Conservation (phyloP, 2,329 filamentous ascomycete genomes). For the Aspergillus phoenicis region DNA sequence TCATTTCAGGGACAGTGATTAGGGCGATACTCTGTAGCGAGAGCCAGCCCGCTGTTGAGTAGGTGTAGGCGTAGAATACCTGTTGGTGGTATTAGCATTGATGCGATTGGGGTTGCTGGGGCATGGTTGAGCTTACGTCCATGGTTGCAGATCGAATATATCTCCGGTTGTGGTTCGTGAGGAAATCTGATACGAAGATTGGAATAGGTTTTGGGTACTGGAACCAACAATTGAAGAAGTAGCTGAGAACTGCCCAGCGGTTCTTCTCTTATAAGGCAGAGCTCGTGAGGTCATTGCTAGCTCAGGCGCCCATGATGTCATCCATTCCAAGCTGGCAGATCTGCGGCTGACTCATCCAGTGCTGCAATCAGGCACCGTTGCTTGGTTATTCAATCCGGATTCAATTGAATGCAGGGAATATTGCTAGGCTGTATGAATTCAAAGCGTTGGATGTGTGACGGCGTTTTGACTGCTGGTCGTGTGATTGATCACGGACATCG, state of each 20-base stretch:
- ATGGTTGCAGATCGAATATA: constrained; percentile 12
- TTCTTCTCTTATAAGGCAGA: not conserved
- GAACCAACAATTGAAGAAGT: not conserved
- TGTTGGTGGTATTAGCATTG: constrained; percentile 20
- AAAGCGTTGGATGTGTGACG: too few relatives aligned
- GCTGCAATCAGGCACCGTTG: not conserved
- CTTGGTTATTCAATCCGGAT: not conserved
- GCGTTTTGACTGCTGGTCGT: too few relatives aligned
- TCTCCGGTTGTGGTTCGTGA: not conserved
- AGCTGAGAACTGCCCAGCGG: not conserved
- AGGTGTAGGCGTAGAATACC: constrained; percentile 51
- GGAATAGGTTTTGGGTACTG: too few relatives aligned
- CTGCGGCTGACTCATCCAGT: not conserved
- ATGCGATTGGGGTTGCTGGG: not conserved
- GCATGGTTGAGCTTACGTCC: constrained; percentile 21
- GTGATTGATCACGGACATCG: too few relatives aligned
- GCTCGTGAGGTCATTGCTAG: constrained; percentile 9
- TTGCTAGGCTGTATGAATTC: not conserved
- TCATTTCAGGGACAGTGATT: constrained; percentile 62
- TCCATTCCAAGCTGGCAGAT: not conserved
- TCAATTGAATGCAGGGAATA: not conserved
- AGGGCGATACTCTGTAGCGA: constrained; percentile 54
- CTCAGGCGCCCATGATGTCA: constrained; percentile 8
- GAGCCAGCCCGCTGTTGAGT: constrained; percentile 49
- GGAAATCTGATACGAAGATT: too few relatives aligned